Base-by-base conservation (phyloP, 805 yeast species). In the Hanseniaspora guilliermondii region DNA sequence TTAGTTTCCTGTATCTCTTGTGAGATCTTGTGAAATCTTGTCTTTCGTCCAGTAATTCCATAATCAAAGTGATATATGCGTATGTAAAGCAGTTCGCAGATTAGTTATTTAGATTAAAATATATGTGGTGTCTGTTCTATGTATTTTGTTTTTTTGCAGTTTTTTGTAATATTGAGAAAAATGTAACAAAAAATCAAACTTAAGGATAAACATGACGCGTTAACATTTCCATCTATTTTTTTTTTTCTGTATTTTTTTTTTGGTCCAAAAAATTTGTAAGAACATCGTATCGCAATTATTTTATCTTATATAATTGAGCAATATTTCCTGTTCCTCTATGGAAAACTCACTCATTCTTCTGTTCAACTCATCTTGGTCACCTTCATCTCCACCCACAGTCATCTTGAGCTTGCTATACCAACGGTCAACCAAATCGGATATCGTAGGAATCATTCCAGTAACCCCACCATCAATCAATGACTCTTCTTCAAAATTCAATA, bases 401-500 rank as follows among this genome's bases (percentile, higher is more conserved):
- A 44, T 19, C 17, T 11, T 24, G n/a, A 52, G n/a, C 32, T 52
- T 52, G 32, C 30, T 52, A n/a, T 52, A 52, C 48, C 48, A 54
- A 25, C 35, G 45, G 33, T 55, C 57, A 9, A 55, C 47, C 14
- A 55, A 45, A 16, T 80, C 87, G 41, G 82, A 76, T 5, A 83
- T 76, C 19, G 84, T 80, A 22, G 81, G 74, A 21, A 83, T 68
- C 71, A 83, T 69, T 0, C 89, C 88, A 0, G 89, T 79, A 0
- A 88, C 85, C 0, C 89, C 89, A 38, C 80, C 82, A 65, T 69
- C 73, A 56, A 72, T 69, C 3, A 72, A 46, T 16, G 67, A 60
- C 12, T 65, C 64, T 17, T 61, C 62, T 4, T 63, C 64, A 7
- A 58, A 61, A 25, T 59, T 63, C 56, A 79, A 75, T 27, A 82